A percentile compares a stretch with the other conserved stretches of the same genome.
These are phyloP conservation scores for Dactylella cylindrospora DNA, from an alignment of 2,329 filamentous ascomycete species.

Conservation along the genomic window DNA sequence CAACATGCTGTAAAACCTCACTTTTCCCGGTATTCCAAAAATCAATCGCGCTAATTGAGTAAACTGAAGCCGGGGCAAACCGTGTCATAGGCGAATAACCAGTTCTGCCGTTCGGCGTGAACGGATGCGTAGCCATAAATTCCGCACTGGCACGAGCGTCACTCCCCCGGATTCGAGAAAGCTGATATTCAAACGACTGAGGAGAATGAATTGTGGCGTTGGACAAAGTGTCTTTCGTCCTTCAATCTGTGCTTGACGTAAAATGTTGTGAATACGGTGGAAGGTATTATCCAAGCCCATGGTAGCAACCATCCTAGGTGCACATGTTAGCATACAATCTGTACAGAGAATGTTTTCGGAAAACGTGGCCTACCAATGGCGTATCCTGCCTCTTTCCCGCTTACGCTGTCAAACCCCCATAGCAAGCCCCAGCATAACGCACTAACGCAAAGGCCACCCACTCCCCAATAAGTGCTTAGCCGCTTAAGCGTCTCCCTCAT, in stretches of 20 bases:
- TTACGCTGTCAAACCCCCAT: conserved; percentile 39
- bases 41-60: too few species aligned
- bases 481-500: conserved; percentile 39
- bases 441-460: conserved; percentile 29
- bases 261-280: conserved; percentile 34
- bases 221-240: conserved; percentile 39
- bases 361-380: conserved; percentile 22
- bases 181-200: too few species aligned
- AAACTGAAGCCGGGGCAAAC: too few species aligned
- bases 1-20: too few species aligned
- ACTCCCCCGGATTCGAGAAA: too few species aligned
- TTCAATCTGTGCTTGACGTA: conserved; percentile 42
- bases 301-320: conserved; percentile 31
- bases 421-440: conserved; percentile 34
- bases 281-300: conserved; percentile 40
- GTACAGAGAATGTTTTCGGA: neutral
- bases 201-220: conserved; percentile 41
- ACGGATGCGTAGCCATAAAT: too few species aligned
- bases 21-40: too few species aligned
- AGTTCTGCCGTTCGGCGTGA: too few species aligned
- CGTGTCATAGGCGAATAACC: too few species aligned
- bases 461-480: conserved; percentile 33
- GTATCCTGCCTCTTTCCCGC: conserved; percentile 37
- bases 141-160: too few species aligned
- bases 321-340: conserved; percentile 9